phyloP scores from a whole-genome alignment of 202 grass and related monocot genomes.

The Dendrocalamus latiflorus region DNA sequence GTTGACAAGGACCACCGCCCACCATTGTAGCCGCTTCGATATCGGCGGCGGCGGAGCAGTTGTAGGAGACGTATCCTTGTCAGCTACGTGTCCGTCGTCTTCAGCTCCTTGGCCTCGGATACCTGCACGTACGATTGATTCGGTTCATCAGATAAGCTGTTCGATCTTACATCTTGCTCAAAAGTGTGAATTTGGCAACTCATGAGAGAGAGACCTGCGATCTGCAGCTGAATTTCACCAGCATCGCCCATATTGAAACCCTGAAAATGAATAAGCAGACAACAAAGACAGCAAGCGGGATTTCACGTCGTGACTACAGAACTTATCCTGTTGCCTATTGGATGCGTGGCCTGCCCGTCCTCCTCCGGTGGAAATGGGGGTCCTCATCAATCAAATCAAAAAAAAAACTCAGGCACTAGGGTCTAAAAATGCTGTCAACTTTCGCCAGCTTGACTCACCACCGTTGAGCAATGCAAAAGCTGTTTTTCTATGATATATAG shows the following conservation, averaged over 20 bases:
- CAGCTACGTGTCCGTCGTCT: not conserved
- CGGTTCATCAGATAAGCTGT: not conserved
- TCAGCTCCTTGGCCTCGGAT: not conserved
- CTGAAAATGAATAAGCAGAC: not conserved
- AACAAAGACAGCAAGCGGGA: not conserved
- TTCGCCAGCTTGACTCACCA: not conserved
- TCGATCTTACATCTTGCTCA: not conserved
- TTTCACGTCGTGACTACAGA: not conserved
- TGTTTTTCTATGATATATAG: no score
- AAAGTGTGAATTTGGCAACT: not conserved
- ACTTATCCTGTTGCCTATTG: not conserved
- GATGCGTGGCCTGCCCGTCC: not conserved
- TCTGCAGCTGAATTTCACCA: conserved; percentile 57
- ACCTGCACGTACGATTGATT: conserved; percentile 24
- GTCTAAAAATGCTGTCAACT: conserved; percentile 18
- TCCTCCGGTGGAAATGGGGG: not conserved
- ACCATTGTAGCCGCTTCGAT: conserved; percentile 29
- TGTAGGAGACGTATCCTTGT: not conserved
- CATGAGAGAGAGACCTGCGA: conserved; percentile 25
- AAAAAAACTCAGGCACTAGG: not conserved
- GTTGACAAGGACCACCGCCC: conserved; percentile 30
- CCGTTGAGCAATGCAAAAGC: not conserved
- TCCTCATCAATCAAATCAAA: not conserved
- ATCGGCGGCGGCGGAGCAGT: not conserved
- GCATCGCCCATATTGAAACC: conserved; percentile 31